A percentile compares a stretch with the other conserved stretches of the same genome.
These are phyloP conservation scores for Xylariales sp. DNA, from an alignment of 2,329 filamentous ascomycete species.

Conservation along the genomic window DNA sequence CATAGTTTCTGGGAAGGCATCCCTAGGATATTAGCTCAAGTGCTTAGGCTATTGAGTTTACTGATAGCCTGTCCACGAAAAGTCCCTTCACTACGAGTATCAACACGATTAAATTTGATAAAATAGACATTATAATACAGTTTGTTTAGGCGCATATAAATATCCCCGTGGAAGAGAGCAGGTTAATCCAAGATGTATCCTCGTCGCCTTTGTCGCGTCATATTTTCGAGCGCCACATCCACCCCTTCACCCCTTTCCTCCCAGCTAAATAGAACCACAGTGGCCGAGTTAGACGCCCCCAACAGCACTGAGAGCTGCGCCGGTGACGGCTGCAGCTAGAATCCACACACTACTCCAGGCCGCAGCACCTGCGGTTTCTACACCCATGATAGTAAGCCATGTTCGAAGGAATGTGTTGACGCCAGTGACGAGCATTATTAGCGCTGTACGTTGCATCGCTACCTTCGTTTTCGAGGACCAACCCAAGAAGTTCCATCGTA, in stretches of 20 bases:
- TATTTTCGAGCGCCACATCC: constrained; percentile 10
- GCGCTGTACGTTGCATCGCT: constrained; percentile 71
- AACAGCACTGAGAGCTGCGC: constrained; percentile 64
- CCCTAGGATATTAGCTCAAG: background rate
- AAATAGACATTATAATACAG: constrained; percentile 32
- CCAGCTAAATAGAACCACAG: constrained; percentile 9
- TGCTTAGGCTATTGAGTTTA: background rate
- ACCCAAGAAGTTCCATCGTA: constrained; percentile 79
- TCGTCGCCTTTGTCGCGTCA: constrained; percentile 1
- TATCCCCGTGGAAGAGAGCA: constrained; percentile 1
- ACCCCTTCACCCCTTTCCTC: background rate
- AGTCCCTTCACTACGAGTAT: background rate
- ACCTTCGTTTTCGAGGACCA: constrained; percentile 72
- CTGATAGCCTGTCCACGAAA: background rate
- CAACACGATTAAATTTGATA: constrained; percentile 11
- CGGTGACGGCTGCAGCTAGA: constrained; percentile 70
- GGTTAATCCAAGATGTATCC: constrained; percentile 4
- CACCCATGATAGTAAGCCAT: constrained; percentile 74
- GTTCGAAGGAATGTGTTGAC: constrained; percentile 73
- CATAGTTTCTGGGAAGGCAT: no score
- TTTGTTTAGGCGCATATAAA: constrained; percentile 23
- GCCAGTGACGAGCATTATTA: constrained; percentile 68
- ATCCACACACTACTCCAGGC: constrained; percentile 82
- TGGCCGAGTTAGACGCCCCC: constrained; percentile 57
- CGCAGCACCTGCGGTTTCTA: constrained; percentile 75